Percentiles rank a stretch among this genome's conserved stretches.
These are phyloP conservation scores for Pyrenula aspistea DNA, from an alignment of 495 filamentous ascomycete species.

Conservation along the genomic window DNA sequence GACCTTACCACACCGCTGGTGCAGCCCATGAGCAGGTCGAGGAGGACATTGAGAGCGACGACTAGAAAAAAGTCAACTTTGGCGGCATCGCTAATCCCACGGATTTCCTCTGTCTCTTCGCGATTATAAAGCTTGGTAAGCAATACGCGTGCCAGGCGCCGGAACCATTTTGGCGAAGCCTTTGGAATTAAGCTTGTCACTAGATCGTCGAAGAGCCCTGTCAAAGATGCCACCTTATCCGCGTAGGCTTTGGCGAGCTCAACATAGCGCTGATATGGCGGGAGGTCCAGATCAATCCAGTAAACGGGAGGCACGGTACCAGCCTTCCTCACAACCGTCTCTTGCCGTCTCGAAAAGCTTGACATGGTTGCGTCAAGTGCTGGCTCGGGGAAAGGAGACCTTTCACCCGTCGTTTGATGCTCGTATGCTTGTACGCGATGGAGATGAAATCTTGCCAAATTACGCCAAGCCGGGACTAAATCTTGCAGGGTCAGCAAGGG, in stretches of 20 bases:
- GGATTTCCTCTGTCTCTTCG: slow-evolving; percentile 51
- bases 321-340: background rate
- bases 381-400: too few relatives aligned
- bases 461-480: too few relatives aligned
- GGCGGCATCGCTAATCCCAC: slow-evolving; percentile 38
- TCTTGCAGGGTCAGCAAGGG: too few relatives aligned
- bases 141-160: slow-evolving; percentile 25
- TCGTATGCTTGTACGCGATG: too few relatives aligned
- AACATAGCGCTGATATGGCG: slow-evolving; percentile 42
- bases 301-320: slow-evolving; percentile 21
- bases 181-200: slow-evolving; percentile 13
- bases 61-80: slow-evolving; percentile 47
- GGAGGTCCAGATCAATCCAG: slow-evolving; percentile 45
- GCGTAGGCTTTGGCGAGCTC: slow-evolving; percentile 31
- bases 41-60: slow-evolving; percentile 47
- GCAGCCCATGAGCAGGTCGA: slow-evolving; percentile 56
- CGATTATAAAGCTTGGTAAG: slow-evolving; percentile 34
- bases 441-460: too few relatives aligned
- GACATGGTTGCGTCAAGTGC: too few relatives aligned
- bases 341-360: background rate
- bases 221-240: slow-evolving; percentile 24
- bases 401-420: too few relatives aligned
- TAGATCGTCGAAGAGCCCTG: slow-evolving; percentile 35
- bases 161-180: slow-evolving; percentile 15
- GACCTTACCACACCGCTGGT: slow-evolving; percentile 42